Evolutionary conservation across 2,329 filamentous ascomycete genomes (phyloP), one percentile per base, ranked within the genome.

Genomic region (Clonostachys rosea): DNA sequence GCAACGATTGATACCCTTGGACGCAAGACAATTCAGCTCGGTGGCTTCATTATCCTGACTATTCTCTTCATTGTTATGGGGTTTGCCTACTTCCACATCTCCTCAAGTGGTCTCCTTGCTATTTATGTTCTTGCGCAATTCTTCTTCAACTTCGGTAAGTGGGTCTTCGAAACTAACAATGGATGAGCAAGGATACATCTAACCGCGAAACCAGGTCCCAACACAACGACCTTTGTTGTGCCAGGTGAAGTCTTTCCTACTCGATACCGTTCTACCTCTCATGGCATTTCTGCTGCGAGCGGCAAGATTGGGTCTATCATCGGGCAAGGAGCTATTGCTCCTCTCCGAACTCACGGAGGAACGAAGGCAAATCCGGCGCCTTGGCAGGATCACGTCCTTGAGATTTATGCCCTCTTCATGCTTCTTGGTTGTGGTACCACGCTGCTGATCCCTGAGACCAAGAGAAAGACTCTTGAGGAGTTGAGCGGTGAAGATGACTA

Each of bases 91-190:
- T 91, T 92, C 80, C 96, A 91, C 75, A 90, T 80, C 18, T 75
- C 75, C 44, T 71, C 77, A 1, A 74, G 75, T 6, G 82, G 89
- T 58, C 86, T 96, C 64, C 84, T 89, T 61, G 75, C 78, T n/a
- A 96, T 97, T 89, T 96, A 96, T 79, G 96, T 96, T 73, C 68
- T 97, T 56, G 95, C 90, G 8, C 95, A 89, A 20, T 97, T 97
- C 77, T 97, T 97, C 84, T 96, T 96, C 79, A 92, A 97, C 66
- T 97, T 97, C 61, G 92, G 92, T 58, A 51, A 48, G 60, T 49
- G 16, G 14, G 24, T 10, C 24, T 2, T 30, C 9, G 24, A 10
- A 10, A 9, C 18, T 18, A 2, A 2, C 11, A 5, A 5, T 7
- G 5, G n/a, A 43, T n/a, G 7, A 18, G 11, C 34, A 11, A 13